A percentile compares a stretch with the other conserved stretches of the same genome.
phyloP scores from a whole-genome alignment of 2,329 filamentous ascomycete genomes.

The Aspergillus sergii region DNA sequence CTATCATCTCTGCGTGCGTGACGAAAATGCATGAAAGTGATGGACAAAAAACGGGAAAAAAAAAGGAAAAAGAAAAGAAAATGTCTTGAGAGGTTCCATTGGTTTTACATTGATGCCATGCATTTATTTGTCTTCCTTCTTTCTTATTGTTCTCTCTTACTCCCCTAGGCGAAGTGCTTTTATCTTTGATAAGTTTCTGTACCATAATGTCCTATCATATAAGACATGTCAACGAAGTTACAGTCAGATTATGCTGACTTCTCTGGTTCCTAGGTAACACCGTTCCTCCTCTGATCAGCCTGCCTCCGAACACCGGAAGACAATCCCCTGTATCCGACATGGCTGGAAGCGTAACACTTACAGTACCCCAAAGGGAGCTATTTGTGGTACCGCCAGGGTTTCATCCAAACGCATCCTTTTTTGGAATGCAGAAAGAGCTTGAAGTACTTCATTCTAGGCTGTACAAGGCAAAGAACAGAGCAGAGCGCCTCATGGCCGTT shows the following conservation, averaged over 20 bases:
- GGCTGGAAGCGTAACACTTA: conserved; percentile 25
- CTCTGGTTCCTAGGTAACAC: conserved; percentile 35
- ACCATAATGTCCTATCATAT: conserved; percentile 14
- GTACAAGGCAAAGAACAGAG: conserved; percentile 59
- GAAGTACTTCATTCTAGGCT: conserved; percentile 61
- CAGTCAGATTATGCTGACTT: conserved; percentile 39
- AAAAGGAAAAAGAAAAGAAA: neutral
- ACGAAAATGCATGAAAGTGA: neutral
- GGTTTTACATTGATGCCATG: neutral
- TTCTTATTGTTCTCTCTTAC: neutral
- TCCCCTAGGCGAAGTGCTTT: neutral
- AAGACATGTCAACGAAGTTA: conserved; percentile 14
- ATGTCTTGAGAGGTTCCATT: neutral
- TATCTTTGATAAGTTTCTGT: conserved; percentile 13
- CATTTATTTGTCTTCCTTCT: neutral
- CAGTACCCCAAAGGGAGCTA: conserved; percentile 31
- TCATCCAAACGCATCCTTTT: conserved; percentile 64
- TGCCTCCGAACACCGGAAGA: conserved; percentile 29
- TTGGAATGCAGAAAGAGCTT: conserved; percentile 63
- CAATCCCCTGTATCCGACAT: conserved; percentile 29
- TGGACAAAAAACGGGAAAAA: neutral
- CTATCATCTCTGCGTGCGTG: neutral
- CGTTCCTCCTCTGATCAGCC: conserved; percentile 18
- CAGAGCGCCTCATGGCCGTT: conserved; percentile 63
- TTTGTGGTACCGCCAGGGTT: conserved; percentile 59